phyloP scores from a whole-genome alignment of 495 filamentous ascomycete genomes.

The Aspergillus asperescens region DNA sequence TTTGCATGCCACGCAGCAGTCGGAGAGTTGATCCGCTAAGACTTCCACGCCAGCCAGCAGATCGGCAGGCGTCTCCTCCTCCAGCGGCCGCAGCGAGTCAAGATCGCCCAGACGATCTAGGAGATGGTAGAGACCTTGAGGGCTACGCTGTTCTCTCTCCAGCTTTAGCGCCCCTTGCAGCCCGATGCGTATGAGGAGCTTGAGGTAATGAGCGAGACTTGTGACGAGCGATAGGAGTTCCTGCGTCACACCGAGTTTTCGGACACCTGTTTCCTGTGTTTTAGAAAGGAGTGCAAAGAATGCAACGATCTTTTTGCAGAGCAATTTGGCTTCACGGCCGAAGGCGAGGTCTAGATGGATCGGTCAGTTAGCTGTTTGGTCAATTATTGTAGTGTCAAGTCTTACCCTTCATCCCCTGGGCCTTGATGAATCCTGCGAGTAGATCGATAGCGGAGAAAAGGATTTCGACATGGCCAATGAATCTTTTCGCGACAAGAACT shows the following conservation, averaged over 20 bases:
- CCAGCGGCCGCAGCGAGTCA: constrained; percentile 57
- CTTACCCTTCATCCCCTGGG: constrained; percentile 69
- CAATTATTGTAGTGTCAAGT: not conserved
- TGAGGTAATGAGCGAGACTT: constrained; percentile 94
- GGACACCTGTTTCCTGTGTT: constrained; percentile 81
- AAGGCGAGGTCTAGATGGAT: constrained; percentile 68
- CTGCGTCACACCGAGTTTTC: constrained; percentile 91
- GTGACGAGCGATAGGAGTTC: constrained; percentile 93
- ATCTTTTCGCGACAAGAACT: constrained; percentile 90
- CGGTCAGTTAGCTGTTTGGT: constrained; percentile 20
- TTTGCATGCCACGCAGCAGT: constrained; percentile 74
- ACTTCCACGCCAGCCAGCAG: constrained; percentile 65
- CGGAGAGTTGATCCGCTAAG: constrained; percentile 72
- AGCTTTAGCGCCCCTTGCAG: constrained; percentile 88
- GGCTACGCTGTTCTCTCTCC: constrained; percentile 71
- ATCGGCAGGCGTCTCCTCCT: constrained; percentile 67
- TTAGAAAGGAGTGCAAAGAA: constrained; percentile 94
- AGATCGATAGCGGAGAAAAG: constrained; percentile 85
- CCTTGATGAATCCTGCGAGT: constrained; percentile 65
- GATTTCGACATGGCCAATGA: constrained; percentile 93
- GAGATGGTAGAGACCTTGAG: constrained; percentile 73
- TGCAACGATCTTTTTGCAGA: constrained; percentile 98
- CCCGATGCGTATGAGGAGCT: constrained; percentile 94
- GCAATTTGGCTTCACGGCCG: constrained; percentile 88
- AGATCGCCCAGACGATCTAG: constrained; percentile 72